Percentiles rank a stretch among this genome's conserved stretches.
Evolutionary conservation across 129 eudicot species (phyloP).

Genomic region (Tanacetum coccineum): DNA sequence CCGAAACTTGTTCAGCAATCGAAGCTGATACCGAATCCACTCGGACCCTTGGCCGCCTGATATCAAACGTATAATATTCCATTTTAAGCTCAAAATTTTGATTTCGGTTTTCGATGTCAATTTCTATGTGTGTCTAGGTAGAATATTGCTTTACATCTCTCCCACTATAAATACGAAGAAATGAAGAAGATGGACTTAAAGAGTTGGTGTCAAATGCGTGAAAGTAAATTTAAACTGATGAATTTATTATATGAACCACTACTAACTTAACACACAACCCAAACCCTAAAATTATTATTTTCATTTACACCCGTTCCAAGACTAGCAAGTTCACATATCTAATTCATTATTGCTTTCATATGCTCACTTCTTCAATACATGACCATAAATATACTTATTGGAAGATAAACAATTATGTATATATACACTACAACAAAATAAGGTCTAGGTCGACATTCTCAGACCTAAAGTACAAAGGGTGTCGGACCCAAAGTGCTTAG

Average conservation of each 20-base stretch:
- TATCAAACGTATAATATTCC: constrained; percentile 54
- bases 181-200: constrained; percentile 19
- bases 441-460: too few relatives aligned
- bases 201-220: constrained; percentile 33
- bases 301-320: too few relatives aligned
- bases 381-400: too few relatives aligned
- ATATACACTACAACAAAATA: too few relatives aligned
- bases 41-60: constrained; percentile 64
- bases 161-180: neutral
- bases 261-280: constrained; percentile 13
- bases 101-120: neutral
- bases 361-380: too few relatives aligned
- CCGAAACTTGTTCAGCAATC: constrained; percentile 70
- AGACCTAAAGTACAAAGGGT: too few relatives aligned
- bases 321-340: too few relatives aligned
- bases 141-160: neutral
- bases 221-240: constrained; percentile 22
- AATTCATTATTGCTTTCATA: too few relatives aligned
- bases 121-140: neutral
- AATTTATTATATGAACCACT: constrained; percentile 28
- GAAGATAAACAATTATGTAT: too few relatives aligned
- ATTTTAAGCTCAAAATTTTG: constrained; percentile 4
- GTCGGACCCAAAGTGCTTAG: too few relatives aligned
- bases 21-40: constrained; percentile 89
- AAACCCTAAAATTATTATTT: neutral